Evolutionary conservation across 192 early-diverging fungal species (phyloP), one percentile per base, ranked within the genome.

Genomic region (Umbelopsis sp.): DNA sequence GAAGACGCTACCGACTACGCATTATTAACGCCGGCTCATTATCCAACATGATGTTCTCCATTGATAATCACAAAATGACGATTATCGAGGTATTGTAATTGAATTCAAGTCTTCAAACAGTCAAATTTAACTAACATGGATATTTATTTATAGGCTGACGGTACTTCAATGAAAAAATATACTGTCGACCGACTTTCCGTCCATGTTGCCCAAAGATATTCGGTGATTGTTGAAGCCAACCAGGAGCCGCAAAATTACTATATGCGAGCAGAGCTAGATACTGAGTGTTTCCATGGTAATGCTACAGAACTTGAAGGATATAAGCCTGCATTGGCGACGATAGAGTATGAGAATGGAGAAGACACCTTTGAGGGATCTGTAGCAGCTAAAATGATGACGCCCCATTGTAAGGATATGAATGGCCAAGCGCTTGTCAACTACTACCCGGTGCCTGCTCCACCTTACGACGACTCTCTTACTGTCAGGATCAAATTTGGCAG

Each of bases 1-100:
- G 90, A 58, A 92, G 87, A 77, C 90, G 86, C 18, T 93, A 93
- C 74, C 84, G 91, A 10, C 53, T 95, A 50, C 87, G 94, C 0
- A 66, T 95, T 44, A 88, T 95, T 77, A 89, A 87, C 12, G 68
- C 66, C 12, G 72, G 66, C 11, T 82, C 89, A 13, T 75, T 91
- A 44, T 70, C 89, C 18, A 89, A 83, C 72, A 89, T 89, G 77
- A 81, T 81, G 30, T 85, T 95, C 68, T 86, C 84, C n/a, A 91
- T 95, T 37, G 91, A 91, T 23, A 87, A 89, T 20, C 94, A 94
- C 70, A 70, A 80, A 12, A 81, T 95, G 80, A 81, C 73, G 1
- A 81, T 95, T 9, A 91, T 95, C 47, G 94, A 87, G 67, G 78
- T 81, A 61, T 2, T 52, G 7, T 52, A 23, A 0, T 52, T 9